These are phyloP conservation scores for Nannochloris sp. DNA, from an alignment of 139 green algal genomes.

Conservation along the genomic window DNA sequence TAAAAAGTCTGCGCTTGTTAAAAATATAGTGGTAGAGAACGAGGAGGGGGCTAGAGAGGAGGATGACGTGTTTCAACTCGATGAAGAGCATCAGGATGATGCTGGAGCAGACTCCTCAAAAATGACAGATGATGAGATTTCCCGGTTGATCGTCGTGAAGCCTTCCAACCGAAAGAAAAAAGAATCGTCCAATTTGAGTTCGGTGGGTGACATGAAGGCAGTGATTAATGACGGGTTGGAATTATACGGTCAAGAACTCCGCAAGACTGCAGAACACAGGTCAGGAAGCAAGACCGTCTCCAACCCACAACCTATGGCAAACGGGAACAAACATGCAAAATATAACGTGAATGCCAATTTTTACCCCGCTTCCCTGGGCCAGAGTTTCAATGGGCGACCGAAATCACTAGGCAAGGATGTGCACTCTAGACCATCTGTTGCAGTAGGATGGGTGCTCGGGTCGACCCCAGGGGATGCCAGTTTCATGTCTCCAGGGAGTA, in stretches of 20 bases:
- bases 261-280: neutral
- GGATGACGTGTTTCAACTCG: slow-evolving; percentile 63
- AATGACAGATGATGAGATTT: slow-evolving; percentile 34
- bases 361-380: slow-evolving; percentile 42
- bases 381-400: slow-evolving; percentile 7
- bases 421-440: slow-evolving; percentile 33
- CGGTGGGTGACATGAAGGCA: slow-evolving; percentile 25
- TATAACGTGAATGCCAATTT: slow-evolving; percentile 26
- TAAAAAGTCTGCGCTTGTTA: neutral
- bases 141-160: slow-evolving; percentile 57
- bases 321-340: neutral
- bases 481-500: slow-evolving; percentile 19
- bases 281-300: neutral
- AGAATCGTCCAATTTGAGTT: neutral
- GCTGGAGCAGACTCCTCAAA: slow-evolving; percentile 9
- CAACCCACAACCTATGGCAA: neutral
- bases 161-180: slow-evolving; percentile 16
- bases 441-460: slow-evolving; percentile 73
- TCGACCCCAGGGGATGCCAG: slow-evolving; percentile 38
- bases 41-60: slow-evolving; percentile 40
- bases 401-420: slow-evolving; percentile 9
- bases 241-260: slow-evolving; percentile 64
- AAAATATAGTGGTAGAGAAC: slow-evolving; percentile 17
- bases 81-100: slow-evolving; percentile 39
- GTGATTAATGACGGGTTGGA: slow-evolving; percentile 81